Evolutionary conservation across 1,284 basidiomycete species (phyloP), one percentile per base, ranked within the genome.

Genomic region (Hypsizygus ulmarius): DNA sequence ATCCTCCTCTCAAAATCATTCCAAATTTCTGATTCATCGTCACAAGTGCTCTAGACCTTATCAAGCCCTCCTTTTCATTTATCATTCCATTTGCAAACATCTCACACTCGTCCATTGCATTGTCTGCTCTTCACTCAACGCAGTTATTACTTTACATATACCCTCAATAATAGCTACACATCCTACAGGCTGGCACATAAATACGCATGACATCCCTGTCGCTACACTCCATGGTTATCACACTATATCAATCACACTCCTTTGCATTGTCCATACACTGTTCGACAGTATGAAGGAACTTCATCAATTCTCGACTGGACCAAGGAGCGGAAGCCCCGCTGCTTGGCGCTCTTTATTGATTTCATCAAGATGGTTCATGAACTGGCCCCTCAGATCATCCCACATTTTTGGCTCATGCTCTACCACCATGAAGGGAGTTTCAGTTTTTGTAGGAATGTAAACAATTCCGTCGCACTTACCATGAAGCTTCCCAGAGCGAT

Each of bases 361-460:
- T 49, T 79, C 63, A 33, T 77, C 74, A 32, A 82, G 57, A 52
- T 82, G 77, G 54, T 79, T 73, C 63, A 82, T 60, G 62, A 85
- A 84, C 42, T 79, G 72, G 2, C 69, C 76, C 55, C 73, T 75
- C 47, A 84, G 65, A 47, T 75, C 62, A 46, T 84, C 77, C 81
- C 80, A 84, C 77, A 82, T 81, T 63, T 72, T 74, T 32, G 76
- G 78, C 51, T 78, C 76, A 58, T 78, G 77, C 52, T 73, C 78
- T 78, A 42, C 40, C 16, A 39, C 21, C 4, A 43, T 42, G 33
- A 34, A 52, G 14, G 38, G 14, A 15, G 33, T n/a, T 21, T 8
- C 34, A 21, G n/a, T 19, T 9, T 28, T 32, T 5, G 2, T 10
- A 11, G 32, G n/a, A 32, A 9, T 6, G 9, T 19, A n/a, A 5